These are phyloP conservation scores for Spencermartinsiella ligniputridi DNA, from an alignment of 1,139 yeast species.

Conservation along the genomic window DNA sequence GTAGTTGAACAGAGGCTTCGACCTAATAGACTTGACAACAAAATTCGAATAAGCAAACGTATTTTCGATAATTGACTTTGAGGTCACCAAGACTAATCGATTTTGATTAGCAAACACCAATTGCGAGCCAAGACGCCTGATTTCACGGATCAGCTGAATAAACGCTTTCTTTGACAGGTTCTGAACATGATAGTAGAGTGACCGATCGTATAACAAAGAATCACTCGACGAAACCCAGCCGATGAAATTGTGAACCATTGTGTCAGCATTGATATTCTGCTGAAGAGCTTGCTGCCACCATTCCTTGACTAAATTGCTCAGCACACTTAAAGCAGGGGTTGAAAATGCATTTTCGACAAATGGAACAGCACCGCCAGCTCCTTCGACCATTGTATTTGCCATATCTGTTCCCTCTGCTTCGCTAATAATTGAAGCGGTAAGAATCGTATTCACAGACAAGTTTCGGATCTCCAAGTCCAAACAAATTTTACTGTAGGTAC, in stretches of 20 bases:
- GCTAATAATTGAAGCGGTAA: constrained; percentile 77
- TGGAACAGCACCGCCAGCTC: constrained; percentile 23
- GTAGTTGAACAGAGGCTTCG: constrained; percentile 78
- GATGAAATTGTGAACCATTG: constrained; percentile 76
- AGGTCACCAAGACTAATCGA: constrained; percentile 67
- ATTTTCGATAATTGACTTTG: constrained; percentile 74
- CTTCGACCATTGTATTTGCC: constrained; percentile 47
- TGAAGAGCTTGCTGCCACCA: constrained; percentile 94
- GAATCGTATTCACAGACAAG: constrained; percentile 75
- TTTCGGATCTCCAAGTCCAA: constrained; percentile 78
- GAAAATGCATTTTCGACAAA: constrained; percentile 63
- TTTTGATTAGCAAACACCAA: constrained; percentile 80
- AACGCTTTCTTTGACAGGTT: constrained; percentile 81
- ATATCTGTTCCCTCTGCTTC: constrained; percentile 88
- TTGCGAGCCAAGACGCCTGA: constrained; percentile 68
- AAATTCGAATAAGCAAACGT: constrained; percentile 94
- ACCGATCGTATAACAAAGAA: constrained; percentile 70
- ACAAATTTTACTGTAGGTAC: constrained; percentile 72
- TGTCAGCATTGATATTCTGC: constrained; percentile 70
- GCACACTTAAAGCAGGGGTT: constrained; percentile 64
- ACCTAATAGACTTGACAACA: constrained; percentile 69
- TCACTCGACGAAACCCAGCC: constrained; percentile 81
- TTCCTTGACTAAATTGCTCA: constrained; percentile 70
- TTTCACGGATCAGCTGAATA: constrained; percentile 76
- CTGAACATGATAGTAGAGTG: constrained; percentile 81